Evolutionary conservation across 495 filamentous ascomycete genomes (phyloP), one percentile per base, ranked within the genome.

Genomic region (Cenococcum geophilum): DNA sequence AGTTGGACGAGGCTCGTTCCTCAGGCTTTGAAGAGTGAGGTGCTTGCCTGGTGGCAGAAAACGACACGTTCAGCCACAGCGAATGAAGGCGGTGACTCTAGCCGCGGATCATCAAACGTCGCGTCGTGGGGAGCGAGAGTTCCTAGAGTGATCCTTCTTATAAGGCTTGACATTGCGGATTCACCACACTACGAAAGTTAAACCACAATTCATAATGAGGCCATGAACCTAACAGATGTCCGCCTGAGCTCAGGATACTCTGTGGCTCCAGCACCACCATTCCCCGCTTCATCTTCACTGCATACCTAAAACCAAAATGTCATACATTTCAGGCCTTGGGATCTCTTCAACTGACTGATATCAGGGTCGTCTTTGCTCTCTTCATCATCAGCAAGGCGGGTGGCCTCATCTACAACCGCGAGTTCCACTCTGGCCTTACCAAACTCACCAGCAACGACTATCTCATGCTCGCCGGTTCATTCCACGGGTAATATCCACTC

Each of bases 361-460:
- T 25, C 50, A 96, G 92, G 93, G 86, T 89, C 58, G 87, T 98
- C 70, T 91, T 92, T 76, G 86, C 89, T 55, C 84, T 98, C 59
- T 88, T 97, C 64, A 89, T 98, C 67, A 96, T 98, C 77, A 97
- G 96, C 79, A 97, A 97, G 79, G 91, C 93, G 53, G 93, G 93
- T 45, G 93, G 93, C 61, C 80, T 98, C 60, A 88, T 97, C 73
- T 98, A 95, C 77, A 90, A 96, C 75, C 88, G 89, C 55, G 88
- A 91, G 66, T 97, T 97, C 77, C 84, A 90, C 68, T 80, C 84
- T 25, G 84, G 85, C 40, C 79, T 97, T 63, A 87, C 85, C 74
- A 92, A 92, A 71, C 83, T 97, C 67, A 88, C 82, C 53, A 89
- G 88, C 56, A 98, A 98, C 69, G 95, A 97, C 77, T 90, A 90